Evolutionary conservation across 805 yeast genomes (phyloP).

Genomic region (Cyberlindnera samutprakarnensis): DNA sequence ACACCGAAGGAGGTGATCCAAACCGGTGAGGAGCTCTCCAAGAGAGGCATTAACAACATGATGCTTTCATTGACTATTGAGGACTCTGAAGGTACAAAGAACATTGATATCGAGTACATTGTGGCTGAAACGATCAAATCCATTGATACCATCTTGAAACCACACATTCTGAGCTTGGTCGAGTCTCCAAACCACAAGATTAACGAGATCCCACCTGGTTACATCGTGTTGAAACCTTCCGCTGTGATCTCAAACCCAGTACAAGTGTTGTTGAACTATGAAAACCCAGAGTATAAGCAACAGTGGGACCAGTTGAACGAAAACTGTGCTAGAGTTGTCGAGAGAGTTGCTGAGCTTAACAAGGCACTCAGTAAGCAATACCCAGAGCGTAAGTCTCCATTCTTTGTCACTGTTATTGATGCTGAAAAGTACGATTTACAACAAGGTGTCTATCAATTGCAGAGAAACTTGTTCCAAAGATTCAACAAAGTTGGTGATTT

Average conservation of each 20-base stretch:
- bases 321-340: constrained; percentile 59
- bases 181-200: constrained; percentile 33
- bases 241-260: constrained; percentile 79
- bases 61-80: constrained; percentile 93
- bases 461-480: constrained; percentile 66
- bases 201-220: constrained; percentile 80
- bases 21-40: constrained; percentile 60
- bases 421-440: constrained; percentile 89
- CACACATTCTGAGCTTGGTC: constrained; percentile 60
- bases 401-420: constrained; percentile 74
- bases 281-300: constrained; percentile 41
- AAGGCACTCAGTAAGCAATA: constrained; percentile 36
- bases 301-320: constrained; percentile 52
- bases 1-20: constrained; percentile 56
- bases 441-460: constrained; percentile 85
- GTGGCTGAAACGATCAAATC: constrained; percentile 60
- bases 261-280: constrained; percentile 55
- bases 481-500: constrained; percentile 55
- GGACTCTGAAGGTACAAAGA: constrained; percentile 75
- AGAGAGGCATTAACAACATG: constrained; percentile 84
- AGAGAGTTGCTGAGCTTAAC: constrained; percentile 48
- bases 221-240: constrained; percentile 89
- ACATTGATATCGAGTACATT: constrained; percentile 49
- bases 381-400: constrained; percentile 64
- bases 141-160: constrained; percentile 57